These are phyloP conservation scores for Peterozyma xylosa DNA, from an alignment of 805 yeast genomes.

Conservation along the genomic window DNA sequence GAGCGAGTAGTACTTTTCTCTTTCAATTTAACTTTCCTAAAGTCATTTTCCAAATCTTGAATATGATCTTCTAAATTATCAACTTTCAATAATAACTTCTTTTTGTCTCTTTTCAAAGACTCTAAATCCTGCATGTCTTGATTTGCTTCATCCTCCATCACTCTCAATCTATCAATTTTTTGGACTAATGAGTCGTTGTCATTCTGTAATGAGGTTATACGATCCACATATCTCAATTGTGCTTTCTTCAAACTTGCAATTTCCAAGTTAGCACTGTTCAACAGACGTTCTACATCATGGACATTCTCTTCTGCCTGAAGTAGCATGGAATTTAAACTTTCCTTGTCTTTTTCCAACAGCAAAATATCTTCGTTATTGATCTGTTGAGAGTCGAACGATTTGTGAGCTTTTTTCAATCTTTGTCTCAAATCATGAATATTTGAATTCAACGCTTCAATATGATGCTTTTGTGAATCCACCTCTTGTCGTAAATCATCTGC, in stretches of 20 bases:
- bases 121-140: no score
- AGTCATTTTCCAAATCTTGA: conserved; percentile 24
- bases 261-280: conserved; percentile 19
- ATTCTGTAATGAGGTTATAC: conserved; percentile 16
- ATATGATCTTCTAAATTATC: conserved; percentile 10
- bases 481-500: no score
- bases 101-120: not conserved
- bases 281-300: conserved; percentile 3
- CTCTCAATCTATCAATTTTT: conserved; percentile 4
- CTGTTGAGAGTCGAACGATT: no score
- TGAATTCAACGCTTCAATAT: no score
- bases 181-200: conserved; percentile 22
- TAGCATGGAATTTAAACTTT: conserved; percentile 13
- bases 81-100: conserved; percentile 1
- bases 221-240: conserved; percentile 13
- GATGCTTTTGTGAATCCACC: no score
- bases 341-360: conserved; percentile 15
- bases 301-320: conserved; percentile 11
- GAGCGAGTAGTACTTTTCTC: conserved; percentile 2
- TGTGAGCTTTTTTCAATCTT: no score
- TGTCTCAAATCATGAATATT: no score
- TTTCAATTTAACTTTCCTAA: conserved; percentile 20
- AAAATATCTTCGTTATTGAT: no score
- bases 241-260: conserved; percentile 16
- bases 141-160: no score